Evolutionary conservation across 768 basidiomycete genomes (phyloP), one percentile per base, ranked within the genome.

Genomic region (Trametes sanguinea): DNA sequence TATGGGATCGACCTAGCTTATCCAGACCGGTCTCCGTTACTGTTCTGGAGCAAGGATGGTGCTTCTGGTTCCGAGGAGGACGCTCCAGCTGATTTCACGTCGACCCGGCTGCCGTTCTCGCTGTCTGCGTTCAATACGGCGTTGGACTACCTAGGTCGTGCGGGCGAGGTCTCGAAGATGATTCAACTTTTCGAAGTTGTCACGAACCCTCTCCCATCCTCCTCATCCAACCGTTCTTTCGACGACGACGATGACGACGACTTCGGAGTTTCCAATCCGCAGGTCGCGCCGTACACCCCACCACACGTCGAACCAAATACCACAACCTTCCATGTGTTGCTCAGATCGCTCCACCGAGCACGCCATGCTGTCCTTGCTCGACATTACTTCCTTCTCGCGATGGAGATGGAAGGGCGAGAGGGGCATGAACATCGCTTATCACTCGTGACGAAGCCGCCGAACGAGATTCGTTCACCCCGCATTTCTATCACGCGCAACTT

Each of bases 1-100:
- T 94, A 93, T 72, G 91, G 87, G 0, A 81, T 94, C 59, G 92
- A 94, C 74, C 72, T 94, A 50, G 77, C 82, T 22, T 86, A 86
- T 67, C 91, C 90, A 0, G 92, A 94, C 68, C 79, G 84, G 43
- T 74, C 81, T 9, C 85, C 88, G 35, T 63, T 88, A 59, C 83
- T 85, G 61, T 76, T 76, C 54, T 64, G 73, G 57, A 72, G 68
- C 22, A 57, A 61, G 51, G 32, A 33, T 44, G 51, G 22, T 11
- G 58, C 14, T 2, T 30, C 42, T 4, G 22, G 51, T 2, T 13
- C 44, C 7, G n/a, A 8, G 5, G 45, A 27, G n/a, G 32, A 44
- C 5, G 51, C 8, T 16, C 6, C 46, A 32, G 57, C 33, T 16
- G 43, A 32, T 11, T 8, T 42, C 43, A n/a, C 53, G 3, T n/a